Evolutionary conservation across 2,329 filamentous ascomycete species (phyloP).

Genomic region (Thelonectria blattea): DNA sequence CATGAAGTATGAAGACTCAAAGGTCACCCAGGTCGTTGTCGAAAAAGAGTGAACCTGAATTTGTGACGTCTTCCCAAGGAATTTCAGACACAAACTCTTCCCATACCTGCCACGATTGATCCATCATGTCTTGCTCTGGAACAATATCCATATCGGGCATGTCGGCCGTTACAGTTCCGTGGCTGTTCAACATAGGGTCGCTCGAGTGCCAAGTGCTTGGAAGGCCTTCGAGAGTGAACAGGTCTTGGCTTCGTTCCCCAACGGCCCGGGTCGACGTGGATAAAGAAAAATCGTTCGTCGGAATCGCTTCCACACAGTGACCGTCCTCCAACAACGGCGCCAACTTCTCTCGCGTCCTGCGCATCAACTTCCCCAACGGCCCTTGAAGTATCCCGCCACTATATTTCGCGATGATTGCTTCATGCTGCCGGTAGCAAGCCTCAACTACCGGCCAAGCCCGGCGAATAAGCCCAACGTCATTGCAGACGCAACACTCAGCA

Average conservation of each 20-base stretch:
- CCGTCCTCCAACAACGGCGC: background rate
- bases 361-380: slow-evolving; percentile 1
- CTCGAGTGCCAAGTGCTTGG: background rate
- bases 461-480: slow-evolving; percentile 7
- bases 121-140: background rate
- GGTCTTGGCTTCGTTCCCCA: background rate
- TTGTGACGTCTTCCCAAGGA: background rate
- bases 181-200: background rate
- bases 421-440: slow-evolving; percentile 18
- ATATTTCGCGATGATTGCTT: background rate
- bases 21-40: background rate
- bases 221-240: background rate
- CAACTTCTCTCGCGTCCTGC: slow-evolving; percentile 5
- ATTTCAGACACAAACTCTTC: slow-evolving; percentile 13
- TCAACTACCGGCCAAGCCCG: slow-evolving; percentile 21
- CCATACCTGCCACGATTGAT: slow-evolving; percentile 7
- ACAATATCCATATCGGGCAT: too few relatives aligned
- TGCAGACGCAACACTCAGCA: slow-evolving; percentile 21
- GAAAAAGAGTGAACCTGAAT: slow-evolving; percentile 1
- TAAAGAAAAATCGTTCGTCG: too few relatives aligned
- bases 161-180: background rate
- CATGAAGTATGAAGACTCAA: too few relatives aligned
- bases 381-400: background rate
- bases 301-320: too few relatives aligned
- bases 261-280: too few relatives aligned